Base-by-base conservation (phyloP, 2,329 filamentous ascomycete genomes). In the Alternaria gaisen region DNA sequence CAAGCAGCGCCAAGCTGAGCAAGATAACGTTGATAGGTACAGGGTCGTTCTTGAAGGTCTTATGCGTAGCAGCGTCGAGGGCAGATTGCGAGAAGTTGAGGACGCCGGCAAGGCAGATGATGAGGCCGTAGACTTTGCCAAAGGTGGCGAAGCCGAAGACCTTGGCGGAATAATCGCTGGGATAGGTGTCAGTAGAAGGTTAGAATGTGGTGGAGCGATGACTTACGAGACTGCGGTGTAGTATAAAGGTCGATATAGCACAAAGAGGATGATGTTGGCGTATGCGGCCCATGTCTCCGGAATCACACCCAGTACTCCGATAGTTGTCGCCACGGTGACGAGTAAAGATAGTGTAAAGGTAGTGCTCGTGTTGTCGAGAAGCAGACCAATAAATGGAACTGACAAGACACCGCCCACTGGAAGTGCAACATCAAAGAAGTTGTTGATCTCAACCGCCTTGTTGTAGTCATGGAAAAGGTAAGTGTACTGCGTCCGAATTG, bases 131-230 rank as follows among this genome's bases (percentile, higher is more conserved):
- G n/a, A 97, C 93, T 58, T 92, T 97, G 46, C 93, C 94, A 69
- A 97, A 97, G 0, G 93, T 97, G 62, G 89, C 77, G 80, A 97
- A 97, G 16, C 93, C 93, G 76, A 97, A 97, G 36, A 97, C 93
- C 80, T 97, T 97, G 62, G 92, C 93, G 20, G 88, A 87, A 77
- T 96, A 97, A 80, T 97, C 93, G 26, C 85, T 85, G 52, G 22
- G 9, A 14, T 2, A 2, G 9, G 16, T 9, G 38, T 62, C 65
- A 66, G 64, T 44, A 46, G 24, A 16, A 20, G 5, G 42, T 32
- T 24, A 12, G 11, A 24, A 20, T 6, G 38, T 8, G 3, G 36
- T 6, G 32, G 11, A 14, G 26, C 7, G 41, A 22, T 22, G 14
- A 71, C 83, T 80, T 80, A 84, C 60, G 90, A 94, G 59, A 97